phyloP scores from a whole-genome alignment of 768 basidiomycete genomes.

The Gloeopeniophorella convolvens region DNA sequence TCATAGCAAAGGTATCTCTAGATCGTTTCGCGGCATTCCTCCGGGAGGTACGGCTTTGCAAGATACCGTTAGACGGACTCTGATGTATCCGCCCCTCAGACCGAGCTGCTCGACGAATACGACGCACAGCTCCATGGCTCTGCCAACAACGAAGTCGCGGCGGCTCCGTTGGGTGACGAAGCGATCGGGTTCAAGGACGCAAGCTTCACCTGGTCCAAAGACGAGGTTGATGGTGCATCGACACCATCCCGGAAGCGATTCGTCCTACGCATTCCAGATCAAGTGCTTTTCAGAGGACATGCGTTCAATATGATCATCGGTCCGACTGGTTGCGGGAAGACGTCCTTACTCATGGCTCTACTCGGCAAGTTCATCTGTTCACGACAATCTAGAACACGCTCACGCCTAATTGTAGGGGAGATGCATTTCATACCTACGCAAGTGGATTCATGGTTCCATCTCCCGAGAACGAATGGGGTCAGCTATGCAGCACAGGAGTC shows the following conservation, averaged over 20 bases:
- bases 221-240: slow-evolving; percentile 28
- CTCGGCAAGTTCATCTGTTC: no score
- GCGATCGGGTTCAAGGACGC: slow-evolving; percentile 49
- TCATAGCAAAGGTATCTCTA: slow-evolving; percentile 33
- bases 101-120: slow-evolving; percentile 30
- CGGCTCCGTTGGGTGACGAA: slow-evolving; percentile 13
- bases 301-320: slow-evolving; percentile 54
- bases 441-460: slow-evolving; percentile 56
- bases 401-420: no score
- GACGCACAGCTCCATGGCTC: slow-evolving; percentile 10
- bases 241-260: slow-evolving; percentile 44
- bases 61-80: neutral
- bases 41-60: slow-evolving; percentile 21
- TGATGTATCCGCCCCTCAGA: slow-evolving; percentile 22
- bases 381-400: no score
- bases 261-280: slow-evolving; percentile 43
- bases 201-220: slow-evolving; percentile 47
- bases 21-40: slow-evolving; percentile 36
- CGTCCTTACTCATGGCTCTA: slow-evolving; percentile 58
- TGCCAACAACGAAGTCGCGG: slow-evolving; percentile 12
- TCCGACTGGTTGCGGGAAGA: slow-evolving; percentile 54
- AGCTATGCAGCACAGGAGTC: slow-evolving; percentile 81
- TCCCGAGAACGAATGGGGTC: slow-evolving; percentile 63
- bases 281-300: slow-evolving; percentile 47
- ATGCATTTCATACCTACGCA: slow-evolving; percentile 54